Evolutionary conservation across 208 protist genomes (phyloP).

Genomic region (Jaenimonas drosophilae): DNA sequence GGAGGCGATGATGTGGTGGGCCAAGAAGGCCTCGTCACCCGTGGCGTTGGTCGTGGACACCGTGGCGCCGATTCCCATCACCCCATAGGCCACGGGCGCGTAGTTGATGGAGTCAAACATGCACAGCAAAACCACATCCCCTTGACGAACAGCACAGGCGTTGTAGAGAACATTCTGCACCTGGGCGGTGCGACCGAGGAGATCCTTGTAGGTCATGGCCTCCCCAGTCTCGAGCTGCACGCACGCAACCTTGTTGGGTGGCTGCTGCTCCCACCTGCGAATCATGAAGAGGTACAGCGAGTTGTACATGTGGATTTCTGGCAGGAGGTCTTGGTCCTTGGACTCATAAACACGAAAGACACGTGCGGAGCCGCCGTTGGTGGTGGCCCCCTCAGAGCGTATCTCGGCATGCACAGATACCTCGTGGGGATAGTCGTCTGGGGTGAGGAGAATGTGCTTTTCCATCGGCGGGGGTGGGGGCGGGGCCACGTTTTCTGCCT

Average conservation of each 20-base stretch:
- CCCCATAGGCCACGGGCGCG: constrained; percentile 1
- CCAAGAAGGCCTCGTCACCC: background rate
- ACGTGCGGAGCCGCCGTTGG: too few species aligned
- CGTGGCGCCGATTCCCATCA: background rate
- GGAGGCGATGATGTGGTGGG: background rate
- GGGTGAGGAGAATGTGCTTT: too few species aligned
- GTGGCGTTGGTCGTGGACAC: constrained; percentile 5
- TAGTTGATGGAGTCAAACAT: constrained; percentile 4
- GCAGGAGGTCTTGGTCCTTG: background rate
- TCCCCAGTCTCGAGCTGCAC: constrained; percentile 6
- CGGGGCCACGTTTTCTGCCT: too few species aligned
- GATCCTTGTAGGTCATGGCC: constrained; percentile 3
- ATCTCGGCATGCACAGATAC: too few species aligned
- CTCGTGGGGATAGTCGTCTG: too few species aligned
- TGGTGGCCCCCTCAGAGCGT: too few species aligned
- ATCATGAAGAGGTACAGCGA: constrained; percentile 4
- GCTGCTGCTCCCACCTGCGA: background rate
- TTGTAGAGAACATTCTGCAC: constrained; percentile 4
- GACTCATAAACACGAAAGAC: background rate
- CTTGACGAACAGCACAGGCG: background rate
- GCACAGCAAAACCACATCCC: constrained; percentile 3
- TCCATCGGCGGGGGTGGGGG: too few species aligned
- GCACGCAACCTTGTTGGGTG: background rate
- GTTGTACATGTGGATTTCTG: background rate
- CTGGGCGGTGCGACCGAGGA: background rate